Conservation (phyloP, 2,329 filamentous ascomycete genomes). For the Ceratocystis alfenasii region DNA sequence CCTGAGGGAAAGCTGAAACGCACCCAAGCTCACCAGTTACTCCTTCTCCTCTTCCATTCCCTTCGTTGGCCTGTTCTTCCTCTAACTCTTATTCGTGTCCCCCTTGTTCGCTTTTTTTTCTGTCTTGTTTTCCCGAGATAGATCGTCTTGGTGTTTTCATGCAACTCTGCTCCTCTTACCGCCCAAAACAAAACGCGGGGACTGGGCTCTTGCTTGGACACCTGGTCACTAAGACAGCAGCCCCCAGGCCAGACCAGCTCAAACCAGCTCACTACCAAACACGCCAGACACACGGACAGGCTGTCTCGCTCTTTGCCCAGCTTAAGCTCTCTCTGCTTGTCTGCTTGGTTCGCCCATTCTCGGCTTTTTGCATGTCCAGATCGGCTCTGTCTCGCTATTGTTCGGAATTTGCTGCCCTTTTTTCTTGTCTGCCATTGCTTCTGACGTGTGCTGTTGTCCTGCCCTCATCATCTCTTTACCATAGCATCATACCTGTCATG, state of each 20-base stretch:
- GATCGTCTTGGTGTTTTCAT: background rate
- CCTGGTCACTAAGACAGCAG: no score
- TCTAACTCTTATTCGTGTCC: background rate
- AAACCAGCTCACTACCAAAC: no score
- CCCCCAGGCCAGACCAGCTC: no score
- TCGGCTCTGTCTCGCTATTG: constrained; percentile 9
- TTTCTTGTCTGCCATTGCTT: background rate
- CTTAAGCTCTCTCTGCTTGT: background rate
- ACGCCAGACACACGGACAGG: no score
- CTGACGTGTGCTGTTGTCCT: background rate
- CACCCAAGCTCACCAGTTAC: background rate
- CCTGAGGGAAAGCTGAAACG: constrained; percentile 5
- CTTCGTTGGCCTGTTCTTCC: background rate
- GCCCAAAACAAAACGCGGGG: no score
- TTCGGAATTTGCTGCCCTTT: background rate
- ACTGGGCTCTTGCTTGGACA: no score
- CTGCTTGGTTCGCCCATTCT: background rate
- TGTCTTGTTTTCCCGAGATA: background rate
- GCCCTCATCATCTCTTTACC: background rate
- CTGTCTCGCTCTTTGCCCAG: no score
- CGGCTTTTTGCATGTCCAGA: background rate
- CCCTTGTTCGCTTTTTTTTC: background rate
- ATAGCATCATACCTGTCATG: constrained; percentile 10
- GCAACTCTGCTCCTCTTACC: background rate
- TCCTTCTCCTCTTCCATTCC: background rate